Evolutionary conservation across 2,329 filamentous ascomycete genomes (phyloP), one percentile per base, ranked within the genome.

Genomic region (Aspergillus sp.): DNA sequence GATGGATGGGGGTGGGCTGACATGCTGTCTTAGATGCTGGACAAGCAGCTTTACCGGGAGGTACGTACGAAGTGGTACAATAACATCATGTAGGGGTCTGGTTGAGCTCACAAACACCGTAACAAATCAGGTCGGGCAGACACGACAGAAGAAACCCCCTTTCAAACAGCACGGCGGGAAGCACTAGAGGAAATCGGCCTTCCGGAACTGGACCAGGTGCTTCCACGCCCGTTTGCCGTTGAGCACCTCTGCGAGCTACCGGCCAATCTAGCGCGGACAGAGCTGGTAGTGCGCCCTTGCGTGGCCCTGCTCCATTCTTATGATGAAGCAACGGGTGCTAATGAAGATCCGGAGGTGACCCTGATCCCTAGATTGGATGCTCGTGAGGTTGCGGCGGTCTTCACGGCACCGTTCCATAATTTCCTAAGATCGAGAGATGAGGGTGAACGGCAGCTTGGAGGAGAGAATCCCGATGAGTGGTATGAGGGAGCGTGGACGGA

Each of bases 151-250:
- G 81, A 84, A 62, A 76, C 73, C 1, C 70, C 74, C 69, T 88
- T 88, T 66, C 79, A 90, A 60, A 94, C 90, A 44, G 89, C 91
- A 6, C 81, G 91, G 26, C 81, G 91, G 53, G 91, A 97, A 73
- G 90, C 91, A 1, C 86, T 79, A 65, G 91, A 97, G 66, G 91
- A 97, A 66, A 95, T 97, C 54, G 91, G 91, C 1, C 80, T 97
- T 2, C 87, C 91, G 1, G 62, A 64, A 40, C 75, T 83, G 59
- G 76, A 82, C 56, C 81, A 89, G 60, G 79, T 79, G 49, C 76
- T 95, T 29, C 87, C 88, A 1, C 71, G 74, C 8, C 87, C 87
- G 1, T 96, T 95, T 69, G 76, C 77, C 46, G 83, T 97, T 55
- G 90, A 96, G 68, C 85, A 93, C 60, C 80, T 97, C 39, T 94